Evolutionary conservation across 305 asterid species (phyloP), one percentile per base, ranked within the genome.

Genomic region (Monarda citriodora): DNA sequence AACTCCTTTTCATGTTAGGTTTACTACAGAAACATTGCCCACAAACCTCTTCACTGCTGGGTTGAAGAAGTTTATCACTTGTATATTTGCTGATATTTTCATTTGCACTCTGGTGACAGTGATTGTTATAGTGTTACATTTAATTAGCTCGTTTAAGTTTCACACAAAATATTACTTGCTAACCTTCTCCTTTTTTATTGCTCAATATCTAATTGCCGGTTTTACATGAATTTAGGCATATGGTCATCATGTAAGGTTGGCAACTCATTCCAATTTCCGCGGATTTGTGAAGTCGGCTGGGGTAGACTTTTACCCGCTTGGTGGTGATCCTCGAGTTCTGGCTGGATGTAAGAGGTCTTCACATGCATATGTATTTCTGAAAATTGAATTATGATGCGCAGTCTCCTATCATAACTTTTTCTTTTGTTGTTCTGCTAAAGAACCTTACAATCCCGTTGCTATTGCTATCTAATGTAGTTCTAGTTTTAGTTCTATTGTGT

Each of bases 291-390:
- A 86, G 81, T 82, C 95, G 26, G 96, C 91, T 56, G 97, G 96
- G 55, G 80, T 94, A 25, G 97, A 86, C 52, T 94, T 91, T 74
- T 91, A 77, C 71, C 97, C 98, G 10, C 82, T 94, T 60, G 99
- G 99, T 16, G 99, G 99, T 6, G 99, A 94, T 70, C 98, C 99
- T 71, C 92, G 96, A 67, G 78, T 91, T 68, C 82, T 94, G 87
- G 89, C 99, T 66, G 99, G 95, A 88, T 94, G 99, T 94, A 91
- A 94, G 99, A 72, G 82, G 77, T 72, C 72, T 74, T 83, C 67
- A 46, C 73, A 66, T 72, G 46, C 63, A 61, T 61, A 56, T 76
- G 51, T 37, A 34, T 68, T 64, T 65, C 20, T 45, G 21, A 14
- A 63, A 53, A 56, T 56, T 58, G 15, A 66, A 48, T 63, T 21